Evolutionary conservation across 352 stramenopile species (phyloP).

Genomic region (Phytophthora ramorum): DNA sequence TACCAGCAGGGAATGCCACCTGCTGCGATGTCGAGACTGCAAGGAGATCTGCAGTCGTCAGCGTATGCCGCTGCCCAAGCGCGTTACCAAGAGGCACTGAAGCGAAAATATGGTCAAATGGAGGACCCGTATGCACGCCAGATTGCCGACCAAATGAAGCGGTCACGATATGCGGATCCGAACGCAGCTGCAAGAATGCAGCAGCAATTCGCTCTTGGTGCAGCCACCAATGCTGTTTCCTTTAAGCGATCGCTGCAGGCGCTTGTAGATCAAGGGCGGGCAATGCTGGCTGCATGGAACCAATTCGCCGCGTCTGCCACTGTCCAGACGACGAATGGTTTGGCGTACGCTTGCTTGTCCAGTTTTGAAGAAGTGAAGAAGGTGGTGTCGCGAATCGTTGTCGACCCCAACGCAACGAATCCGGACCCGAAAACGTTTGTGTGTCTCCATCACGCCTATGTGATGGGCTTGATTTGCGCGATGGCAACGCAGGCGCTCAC

Average conservation of each 20-base stretch:
- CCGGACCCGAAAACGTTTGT: slow-evolving; percentile 75
- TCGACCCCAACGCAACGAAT: slow-evolving; percentile 47
- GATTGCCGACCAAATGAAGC: slow-evolving; percentile 46
- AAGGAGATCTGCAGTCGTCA: slow-evolving; percentile 36
- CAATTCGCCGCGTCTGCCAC: slow-evolving; percentile 64
- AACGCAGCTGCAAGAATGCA: slow-evolving; percentile 22
- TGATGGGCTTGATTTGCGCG: slow-evolving; percentile 80
- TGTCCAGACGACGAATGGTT: slow-evolving; percentile 56
- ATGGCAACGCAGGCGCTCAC: slow-evolving; percentile 81
- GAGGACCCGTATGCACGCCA: slow-evolving; percentile 31
- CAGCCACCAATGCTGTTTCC: slow-evolving; percentile 23
- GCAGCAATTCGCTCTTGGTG: slow-evolving; percentile 22
- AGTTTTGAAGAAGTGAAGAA: slow-evolving; percentile 87
- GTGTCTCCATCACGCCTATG: slow-evolving; percentile 81
- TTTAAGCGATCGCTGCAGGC: slow-evolving; percentile 69
- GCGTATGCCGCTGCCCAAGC: slow-evolving; percentile 30
- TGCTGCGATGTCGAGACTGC: slow-evolving; percentile 24
- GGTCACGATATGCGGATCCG: slow-evolving; percentile 29
- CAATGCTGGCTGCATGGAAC: slow-evolving; percentile 83
- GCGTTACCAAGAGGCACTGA: slow-evolving; percentile 44
- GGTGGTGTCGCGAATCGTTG: slow-evolving; percentile 66
- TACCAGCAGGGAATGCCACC: slow-evolving; percentile 30
- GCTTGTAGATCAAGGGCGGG: slow-evolving; percentile 67
- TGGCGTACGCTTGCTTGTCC: slow-evolving; percentile 72
- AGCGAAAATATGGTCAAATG: slow-evolving; percentile 41